Base-by-base conservation (phyloP, 2,329 filamentous ascomycete species). In the Colletotrichum sansevieriae region DNA sequence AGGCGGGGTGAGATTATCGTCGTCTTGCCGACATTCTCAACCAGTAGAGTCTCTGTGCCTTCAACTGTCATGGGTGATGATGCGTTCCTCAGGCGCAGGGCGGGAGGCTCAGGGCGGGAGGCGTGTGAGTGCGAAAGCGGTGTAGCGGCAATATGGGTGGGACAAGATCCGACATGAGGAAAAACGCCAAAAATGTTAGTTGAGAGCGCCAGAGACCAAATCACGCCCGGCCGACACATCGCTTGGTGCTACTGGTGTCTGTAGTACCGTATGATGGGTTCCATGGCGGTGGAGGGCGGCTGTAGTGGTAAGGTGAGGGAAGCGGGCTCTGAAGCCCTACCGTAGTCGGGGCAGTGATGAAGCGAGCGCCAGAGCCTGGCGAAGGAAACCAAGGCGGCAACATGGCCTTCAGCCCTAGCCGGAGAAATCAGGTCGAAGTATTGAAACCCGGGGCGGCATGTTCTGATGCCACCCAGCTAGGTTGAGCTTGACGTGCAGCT, bases 101-200 rank as follows among this genome's bases (percentile, higher is more conserved):
- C 20, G n/a, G 25, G 35, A 63, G 56, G 33, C 35, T n/a, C 35
- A 39, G 22, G 25, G 35, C 20, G n/a, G 25, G 35, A 63, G 56
- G 33, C 35, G 62, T 20, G 25, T 43, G 43, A 59, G 54, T 51
- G 44, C 39, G 18, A 12, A 37, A 49, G 33, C 41, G 25, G 37
- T 46, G 29, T 52, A 39, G 61, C 54, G 61, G 61, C 39, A 22
- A 33, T 46, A 37, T 35, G 60, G 61, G 61, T 65, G 61, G 55
- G 29, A 65, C 65, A 58, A 29, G 39, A 55, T 22, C 37, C 46
- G 52, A 65, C 37, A 37, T 46, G 52, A 13, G 39, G 18, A 46
- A 22, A 8, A 29, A 63, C 39, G 29, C 33, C 37, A 39, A 39
- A 13, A 52, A 25, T 52, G 11, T 29, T 10, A 51, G 49, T 52